Evolutionary conservation across 2,329 filamentous ascomycete genomes (phyloP).

Genomic region (Paecilomyces sp.): DNA sequence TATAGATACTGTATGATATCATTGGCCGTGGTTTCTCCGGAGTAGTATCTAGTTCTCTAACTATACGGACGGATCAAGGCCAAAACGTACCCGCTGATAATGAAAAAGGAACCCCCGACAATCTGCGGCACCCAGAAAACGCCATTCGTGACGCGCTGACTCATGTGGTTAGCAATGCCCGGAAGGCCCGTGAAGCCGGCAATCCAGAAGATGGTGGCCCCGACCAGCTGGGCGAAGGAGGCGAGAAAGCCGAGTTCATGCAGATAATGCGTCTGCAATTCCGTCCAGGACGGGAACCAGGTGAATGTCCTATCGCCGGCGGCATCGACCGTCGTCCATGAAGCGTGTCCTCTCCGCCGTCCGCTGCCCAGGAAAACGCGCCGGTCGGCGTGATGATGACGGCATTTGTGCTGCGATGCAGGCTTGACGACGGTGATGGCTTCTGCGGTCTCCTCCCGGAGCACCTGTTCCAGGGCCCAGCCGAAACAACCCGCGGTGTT

Average conservation of each 20-base stretch:
- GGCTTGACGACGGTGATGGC: conserved; percentile 10
- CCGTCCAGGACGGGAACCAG: conserved; percentile 54
- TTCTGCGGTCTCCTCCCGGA: conserved; percentile 22
- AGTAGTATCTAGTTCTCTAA: background rate
- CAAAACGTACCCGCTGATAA: conserved; percentile 40
- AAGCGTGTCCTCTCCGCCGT: background rate
- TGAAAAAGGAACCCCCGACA: conserved; percentile 56
- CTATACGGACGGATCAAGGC: background rate
- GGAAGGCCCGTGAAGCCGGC: conserved; percentile 55
- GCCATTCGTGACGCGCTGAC: conserved; percentile 42
- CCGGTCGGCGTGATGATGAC: conserved; percentile 37
- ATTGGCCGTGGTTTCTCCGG: conserved; percentile 5
- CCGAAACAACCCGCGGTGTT: conserved; percentile 60
- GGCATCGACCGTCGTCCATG: conserved; percentile 5
- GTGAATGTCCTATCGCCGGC: conserved; percentile 38
- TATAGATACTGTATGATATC: background rate
- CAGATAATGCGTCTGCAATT: conserved; percentile 54
- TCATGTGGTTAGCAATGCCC: conserved; percentile 47
- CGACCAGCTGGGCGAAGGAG: conserved; percentile 49
- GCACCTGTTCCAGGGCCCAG: conserved; percentile 54
- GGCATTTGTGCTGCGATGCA: conserved; percentile 18
- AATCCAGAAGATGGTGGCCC: conserved; percentile 59
- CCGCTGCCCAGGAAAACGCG: conserved; percentile 30
- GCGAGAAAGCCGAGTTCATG: conserved; percentile 58
- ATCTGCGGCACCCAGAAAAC: conserved; percentile 59